Evolutionary conservation across 2,329 filamentous ascomycete genomes (phyloP).

Genomic region (Berkeleyomyces basicola): DNA sequence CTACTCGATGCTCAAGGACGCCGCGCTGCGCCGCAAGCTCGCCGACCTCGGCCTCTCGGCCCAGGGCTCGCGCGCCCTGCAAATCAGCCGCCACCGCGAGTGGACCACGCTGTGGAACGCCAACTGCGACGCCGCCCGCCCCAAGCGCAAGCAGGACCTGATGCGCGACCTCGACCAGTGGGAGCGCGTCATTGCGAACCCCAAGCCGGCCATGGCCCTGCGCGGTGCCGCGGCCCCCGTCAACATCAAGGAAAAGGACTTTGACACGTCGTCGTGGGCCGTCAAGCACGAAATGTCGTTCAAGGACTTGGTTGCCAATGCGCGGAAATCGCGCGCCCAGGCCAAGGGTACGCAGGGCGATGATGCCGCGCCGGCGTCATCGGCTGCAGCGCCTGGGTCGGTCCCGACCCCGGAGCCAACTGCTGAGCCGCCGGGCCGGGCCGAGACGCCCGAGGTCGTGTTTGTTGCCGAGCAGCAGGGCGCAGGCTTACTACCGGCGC

Average conservation of each 20-base stretch:
- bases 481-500: background rate
- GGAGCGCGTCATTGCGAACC: conserved; percentile 53
- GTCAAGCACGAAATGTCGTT: conserved; percentile 59
- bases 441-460: no score
- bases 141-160: conserved; percentile 54
- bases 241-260: conserved; percentile 70
- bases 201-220: conserved; percentile 1
- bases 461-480: no score
- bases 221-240: conserved; percentile 7
- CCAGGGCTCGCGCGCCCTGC: conserved; percentile 47
- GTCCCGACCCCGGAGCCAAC: no score
- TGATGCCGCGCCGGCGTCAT: background rate
- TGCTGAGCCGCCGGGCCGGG: no score
- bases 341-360: conserved; percentile 13
- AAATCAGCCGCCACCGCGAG: conserved; percentile 73
- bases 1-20: conserved; percentile 75
- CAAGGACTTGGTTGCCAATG: conserved; percentile 60
- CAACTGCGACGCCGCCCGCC: conserved; percentile 71
- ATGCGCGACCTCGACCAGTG: conserved; percentile 67
- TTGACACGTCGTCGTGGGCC: conserved; percentile 65
- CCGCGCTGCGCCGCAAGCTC: conserved; percentile 62
- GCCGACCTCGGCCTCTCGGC: conserved; percentile 61
- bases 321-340: conserved; percentile 36
- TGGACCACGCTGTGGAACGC: conserved; percentile 96
- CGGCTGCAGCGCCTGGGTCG: background rate